A percentile compares a stretch with the other conserved stretches of the same genome.
Conservation (phyloP, 2,329 filamentous ascomycete species). For the Trichophyton rubrum region DNA sequence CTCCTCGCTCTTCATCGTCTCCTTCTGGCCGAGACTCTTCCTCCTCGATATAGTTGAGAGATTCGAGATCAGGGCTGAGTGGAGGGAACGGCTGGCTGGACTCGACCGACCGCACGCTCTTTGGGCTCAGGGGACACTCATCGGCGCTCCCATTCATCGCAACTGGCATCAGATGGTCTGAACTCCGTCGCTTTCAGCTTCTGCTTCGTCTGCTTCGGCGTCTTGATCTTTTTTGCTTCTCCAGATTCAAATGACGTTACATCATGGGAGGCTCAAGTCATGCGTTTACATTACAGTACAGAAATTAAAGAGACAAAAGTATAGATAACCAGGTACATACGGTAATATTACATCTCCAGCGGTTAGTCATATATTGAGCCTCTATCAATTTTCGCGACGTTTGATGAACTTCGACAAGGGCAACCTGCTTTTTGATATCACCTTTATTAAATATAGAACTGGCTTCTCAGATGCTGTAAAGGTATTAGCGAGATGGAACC, state of each 20-base stretch:
- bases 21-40: constrained; percentile 1
- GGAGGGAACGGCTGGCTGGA: constrained; percentile 11
- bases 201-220: background rate
- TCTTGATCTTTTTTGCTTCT: background rate
- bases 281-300: background rate
- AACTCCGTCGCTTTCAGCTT: background rate
- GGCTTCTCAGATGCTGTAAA: background rate
- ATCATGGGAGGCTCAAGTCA: background rate
- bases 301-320: background rate
- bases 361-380: background rate
- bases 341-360: background rate
- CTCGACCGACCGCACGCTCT: background rate
- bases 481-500: background rate
- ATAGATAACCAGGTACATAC: background rate
- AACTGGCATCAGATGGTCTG: background rate
- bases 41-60: background rate
- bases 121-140: background rate
- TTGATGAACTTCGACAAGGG: background rate
- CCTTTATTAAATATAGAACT: background rate
- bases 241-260: background rate
- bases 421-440: background rate
- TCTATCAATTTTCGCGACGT: background rate
- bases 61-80: constrained; percentile 8
- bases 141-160: background rate
- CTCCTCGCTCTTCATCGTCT: constrained; percentile 19